Base-by-base conservation (phyloP, 148 eudicot genomes). In the Drosera capensis region DNA sequence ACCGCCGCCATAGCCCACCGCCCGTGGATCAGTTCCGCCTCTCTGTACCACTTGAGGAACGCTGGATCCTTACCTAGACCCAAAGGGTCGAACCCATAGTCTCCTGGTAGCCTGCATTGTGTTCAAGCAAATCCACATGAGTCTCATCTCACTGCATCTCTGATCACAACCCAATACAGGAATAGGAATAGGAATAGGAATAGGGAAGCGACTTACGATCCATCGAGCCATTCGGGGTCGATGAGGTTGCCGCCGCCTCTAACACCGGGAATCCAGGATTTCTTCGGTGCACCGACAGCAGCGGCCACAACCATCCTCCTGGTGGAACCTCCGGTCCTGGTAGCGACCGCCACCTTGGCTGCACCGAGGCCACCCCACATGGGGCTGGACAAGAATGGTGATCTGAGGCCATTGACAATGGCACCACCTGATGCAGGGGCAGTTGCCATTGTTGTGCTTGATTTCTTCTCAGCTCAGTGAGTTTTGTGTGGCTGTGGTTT, bases 151-250 rank as follows among this genome's bases (percentile, higher is more conserved):
- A 39, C 14, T 11, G 6, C 8, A 11, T 39, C 17, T 14, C 17
- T 20, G 1, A 19, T 43, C 21, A 25, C 13, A 28, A 6, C 7
- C 11, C 2, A 16, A 17, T 4, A 43, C 4, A 20, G 46, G 3
- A 9, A 16, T 2, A 6, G 20, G n/a, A 13, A 28, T 3, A 9
- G 31, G 31, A 28, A 28, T 28, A 34, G 1, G 0, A 1, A 16
- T 2, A 17, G 18, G 12, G 7, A 22, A 30, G 22, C 6, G 22
- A 67, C 97, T 72, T 78, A 88, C 97, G 94, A 88, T 70, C 97
- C 97, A 71, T 88, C 97, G 14, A 88, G 97, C 97, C 96, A 88
- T 58, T 88, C 97, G 1, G 97, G 97, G 64, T 88, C 94, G 20
- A 88, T 4, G 18, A 88, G 29, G 75, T 71, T 80, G 55, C 94